Evolutionary conservation across 164 flowering plant species (phyloP).

Genomic region (Magnolia kwangsiensis): DNA sequence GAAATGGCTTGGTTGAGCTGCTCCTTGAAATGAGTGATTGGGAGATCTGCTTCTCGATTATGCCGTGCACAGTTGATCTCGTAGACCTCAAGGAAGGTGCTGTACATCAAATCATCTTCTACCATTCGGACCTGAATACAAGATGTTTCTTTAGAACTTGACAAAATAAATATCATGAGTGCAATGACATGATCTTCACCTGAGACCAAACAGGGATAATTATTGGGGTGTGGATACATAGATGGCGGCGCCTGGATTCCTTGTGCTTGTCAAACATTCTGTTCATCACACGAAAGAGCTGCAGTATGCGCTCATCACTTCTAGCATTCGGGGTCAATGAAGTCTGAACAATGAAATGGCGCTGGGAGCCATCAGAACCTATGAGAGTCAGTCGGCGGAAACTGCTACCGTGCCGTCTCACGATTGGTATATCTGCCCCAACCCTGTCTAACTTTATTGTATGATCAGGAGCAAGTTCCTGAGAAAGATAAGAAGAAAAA

Average conservation of each 20-base stretch:
- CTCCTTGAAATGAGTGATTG: conserved; percentile 91
- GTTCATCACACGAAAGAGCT: conserved; percentile 97
- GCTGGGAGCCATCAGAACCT: conserved; percentile 99
- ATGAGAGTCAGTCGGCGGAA: conserved; percentile 89
- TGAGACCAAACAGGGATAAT: conserved; percentile 99
- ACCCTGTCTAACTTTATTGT: conserved; percentile 91
- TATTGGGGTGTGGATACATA: conserved; percentile 88
- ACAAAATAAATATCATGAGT: neutral
- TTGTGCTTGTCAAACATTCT: conserved; percentile 82
- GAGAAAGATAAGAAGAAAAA: conserved; percentile 7
- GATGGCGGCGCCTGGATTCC: conserved; percentile 26
- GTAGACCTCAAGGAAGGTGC: conserved; percentile 97
- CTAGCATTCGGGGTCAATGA: conserved; percentile 97
- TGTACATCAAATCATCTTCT: conserved; percentile 97
- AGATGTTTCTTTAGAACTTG: neutral
- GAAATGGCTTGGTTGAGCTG: conserved; percentile 91
- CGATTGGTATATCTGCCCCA: conserved; percentile 96
- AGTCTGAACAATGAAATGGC: conserved; percentile 97
- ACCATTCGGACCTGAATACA: conserved; percentile 88
- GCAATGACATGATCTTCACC: conserved; percentile 35
- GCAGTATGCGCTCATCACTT: conserved; percentile 95
- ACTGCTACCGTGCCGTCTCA: conserved; percentile 98
- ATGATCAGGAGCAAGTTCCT: conserved; percentile 99
- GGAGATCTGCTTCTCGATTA: conserved; percentile 91
- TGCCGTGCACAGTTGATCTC: conserved; percentile 95